Conservation (phyloP, 306 rosid species). For the Rosa chinensis region DNA sequence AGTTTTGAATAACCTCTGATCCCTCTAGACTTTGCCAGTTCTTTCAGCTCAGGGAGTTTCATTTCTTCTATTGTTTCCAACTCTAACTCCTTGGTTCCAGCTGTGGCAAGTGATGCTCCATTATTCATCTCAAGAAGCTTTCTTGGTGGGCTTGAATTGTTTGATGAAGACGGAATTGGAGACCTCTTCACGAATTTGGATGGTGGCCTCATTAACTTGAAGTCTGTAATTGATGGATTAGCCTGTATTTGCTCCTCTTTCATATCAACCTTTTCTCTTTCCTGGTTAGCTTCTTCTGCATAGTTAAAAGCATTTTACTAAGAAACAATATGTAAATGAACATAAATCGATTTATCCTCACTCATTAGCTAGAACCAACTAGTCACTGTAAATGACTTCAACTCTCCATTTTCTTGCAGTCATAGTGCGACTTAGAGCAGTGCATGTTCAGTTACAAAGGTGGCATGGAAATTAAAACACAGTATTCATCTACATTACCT, state of each 20-base stretch:
- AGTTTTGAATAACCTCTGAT: slow-evolving; percentile 61
- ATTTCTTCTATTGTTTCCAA: slow-evolving; percentile 35
- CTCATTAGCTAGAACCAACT: not conserved
- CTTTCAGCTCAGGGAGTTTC: slow-evolving; percentile 57
- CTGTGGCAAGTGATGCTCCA: slow-evolving; percentile 12
- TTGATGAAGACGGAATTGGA: slow-evolving; percentile 45
- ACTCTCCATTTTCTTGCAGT: not conserved
- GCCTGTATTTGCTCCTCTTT: slow-evolving; percentile 19
- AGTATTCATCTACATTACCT: slow-evolving; percentile 24
- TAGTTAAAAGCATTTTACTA: slow-evolving; percentile 1
- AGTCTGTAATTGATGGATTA: slow-evolving; percentile 21
- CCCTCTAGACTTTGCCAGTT: slow-evolving; percentile 57
- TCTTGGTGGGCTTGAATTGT: slow-evolving; percentile 16
- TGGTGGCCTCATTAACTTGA: slow-evolving; percentile 35
- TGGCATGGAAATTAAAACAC: not conserved
- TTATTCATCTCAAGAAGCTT: not conserved
- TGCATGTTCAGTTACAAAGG: not conserved
- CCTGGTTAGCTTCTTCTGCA: slow-evolving; percentile 30
- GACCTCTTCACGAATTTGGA: slow-evolving; percentile 59
- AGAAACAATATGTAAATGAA: slow-evolving; percentile 2
- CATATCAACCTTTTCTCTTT: slow-evolving; percentile 8
- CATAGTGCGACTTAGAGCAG: not conserved
- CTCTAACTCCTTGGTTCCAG: slow-evolving; percentile 24
- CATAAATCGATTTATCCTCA: not conserved
- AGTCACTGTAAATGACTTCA: not conserved